Evolutionary conservation across 306 rosid species (phyloP), one percentile per base, ranked within the genome.

Genomic region (Ceratonia siliqua): DNA sequence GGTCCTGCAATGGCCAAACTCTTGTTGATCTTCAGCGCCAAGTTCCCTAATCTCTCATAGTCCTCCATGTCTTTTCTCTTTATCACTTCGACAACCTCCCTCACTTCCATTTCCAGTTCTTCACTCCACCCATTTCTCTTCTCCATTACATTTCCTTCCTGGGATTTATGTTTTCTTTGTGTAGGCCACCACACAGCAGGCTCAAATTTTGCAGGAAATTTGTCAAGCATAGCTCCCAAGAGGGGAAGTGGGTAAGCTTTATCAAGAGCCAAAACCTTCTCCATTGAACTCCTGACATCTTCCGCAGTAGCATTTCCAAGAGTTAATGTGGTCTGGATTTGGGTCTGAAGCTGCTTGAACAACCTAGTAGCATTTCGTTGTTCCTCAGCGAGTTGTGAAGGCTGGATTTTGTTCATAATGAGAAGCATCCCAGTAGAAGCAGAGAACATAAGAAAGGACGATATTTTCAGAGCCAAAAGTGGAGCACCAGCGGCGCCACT

Each of bases 161-260:
- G 0, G 3, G 20, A 11, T 35, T 20, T 36, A 24, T 25, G 45
- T 49, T 65, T 7, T 20, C n/a, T 24, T 6, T 63, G 67, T 35
- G 69, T 49, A 21, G 93, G 90, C 95, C 90, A 89, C 92, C 95
- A 89, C 56, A 69, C 79, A 22, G 92, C 86, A 0, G 90, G 89
- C 72, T 89, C 87, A 17, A 55, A 72, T 1, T 70, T 69, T 8
- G 73, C 32, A 0, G 92, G 95, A 39, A 82, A 85, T 39, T 89
- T 89, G 6, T 87, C 90, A 42, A 85, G 76, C 95, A 89, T 89
- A 1, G 55, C 83, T 22, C 95, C 95, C 3, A 89, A 55, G 39
- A 89, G 30, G 5, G 92, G 89, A 80, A 89, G 92, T 1, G 95
- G 95, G 67, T 83, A 87, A 9, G 95, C 92, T 71, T 38, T 81